phyloP scores from a whole-genome alignment of 2,329 filamentous ascomycete species.

The Fusarium chaquense region DNA sequence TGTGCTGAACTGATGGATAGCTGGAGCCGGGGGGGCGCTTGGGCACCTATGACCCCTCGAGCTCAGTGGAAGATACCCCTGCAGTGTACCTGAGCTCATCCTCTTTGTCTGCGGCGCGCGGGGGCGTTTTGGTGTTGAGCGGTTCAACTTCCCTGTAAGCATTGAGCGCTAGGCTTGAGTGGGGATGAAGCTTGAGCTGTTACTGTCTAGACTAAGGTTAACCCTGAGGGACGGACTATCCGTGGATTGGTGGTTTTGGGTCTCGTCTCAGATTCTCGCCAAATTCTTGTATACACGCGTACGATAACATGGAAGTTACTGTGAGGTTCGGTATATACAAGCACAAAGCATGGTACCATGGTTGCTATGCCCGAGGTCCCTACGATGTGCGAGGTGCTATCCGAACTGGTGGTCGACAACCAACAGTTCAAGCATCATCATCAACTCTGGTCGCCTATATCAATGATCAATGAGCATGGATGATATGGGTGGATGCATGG shows the following conservation, averaged over 20 bases:
- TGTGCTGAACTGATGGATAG: conserved; percentile 10
- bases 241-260: conserved; percentile 31
- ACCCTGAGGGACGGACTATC: conserved; percentile 27
- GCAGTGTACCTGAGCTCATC: conserved; percentile 25
- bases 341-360: not conserved
- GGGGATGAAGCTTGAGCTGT: conserved; percentile 26
- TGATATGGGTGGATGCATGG: conserved; percentile 17
- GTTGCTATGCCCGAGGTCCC: not conserved
- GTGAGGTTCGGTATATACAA: conserved; percentile 2
- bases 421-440: not conserved
- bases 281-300: conserved; percentile 24
- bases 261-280: conserved; percentile 37
- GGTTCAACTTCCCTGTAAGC: conserved; percentile 28
- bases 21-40: conserved; percentile 33
- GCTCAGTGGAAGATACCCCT: conserved; percentile 31
- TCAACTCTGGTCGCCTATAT: conserved; percentile 1
- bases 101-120: conserved; percentile 21
- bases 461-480: conserved; percentile 22
- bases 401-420: not conserved
- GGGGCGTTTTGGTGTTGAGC: conserved; percentile 17
- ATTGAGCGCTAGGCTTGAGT: conserved; percentile 16
- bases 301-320: conserved; percentile 22
- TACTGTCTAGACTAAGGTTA: not conserved
- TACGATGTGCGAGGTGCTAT: not conserved
- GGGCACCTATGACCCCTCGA: conserved; percentile 35